Conservation (phyloP, 2,329 filamentous ascomycete genomes). For the Paecilomyces dactylethromorphus region DNA sequence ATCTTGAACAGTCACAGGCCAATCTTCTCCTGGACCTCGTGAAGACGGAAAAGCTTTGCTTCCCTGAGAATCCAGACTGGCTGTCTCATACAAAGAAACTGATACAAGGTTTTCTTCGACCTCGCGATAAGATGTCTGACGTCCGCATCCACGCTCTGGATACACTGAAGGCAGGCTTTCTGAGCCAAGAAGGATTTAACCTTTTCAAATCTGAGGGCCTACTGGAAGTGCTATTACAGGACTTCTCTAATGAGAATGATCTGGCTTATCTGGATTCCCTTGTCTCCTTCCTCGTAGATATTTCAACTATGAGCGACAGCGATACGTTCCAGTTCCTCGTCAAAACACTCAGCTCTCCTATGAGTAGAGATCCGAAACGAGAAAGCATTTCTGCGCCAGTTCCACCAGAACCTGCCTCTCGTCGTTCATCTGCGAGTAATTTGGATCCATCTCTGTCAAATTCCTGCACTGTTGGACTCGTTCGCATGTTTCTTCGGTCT, state of each 20-base stretch:
- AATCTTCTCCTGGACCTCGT: conserved; percentile 31
- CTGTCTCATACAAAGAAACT: conserved; percentile 25
- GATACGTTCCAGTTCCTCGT: conserved; percentile 25
- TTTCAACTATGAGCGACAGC: conserved; percentile 22
- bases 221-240: conserved; percentile 23
- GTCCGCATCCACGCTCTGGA: conserved; percentile 34
- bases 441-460: conserved; percentile 42
- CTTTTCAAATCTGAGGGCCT: conserved; percentile 27
- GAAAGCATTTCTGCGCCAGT: conserved; percentile 18
- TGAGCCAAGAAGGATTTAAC: conserved; percentile 20
- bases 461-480: conserved; percentile 63
- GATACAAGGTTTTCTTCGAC: conserved; percentile 30
- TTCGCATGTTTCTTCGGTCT: conserved; percentile 68
- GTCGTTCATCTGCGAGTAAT: conserved; percentile 23
- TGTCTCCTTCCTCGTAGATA: conserved; percentile 32
- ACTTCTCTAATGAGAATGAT: conserved; percentile 31
- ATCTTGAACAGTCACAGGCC: conserved; percentile 32
- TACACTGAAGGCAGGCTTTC: conserved; percentile 32
- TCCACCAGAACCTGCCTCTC: conserved; percentile 17
- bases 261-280: conserved; percentile 32
- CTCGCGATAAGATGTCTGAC: conserved; percentile 31
- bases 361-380: conserved; percentile 26
- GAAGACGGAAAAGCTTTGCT: conserved; percentile 26
- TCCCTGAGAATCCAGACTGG: conserved; percentile 27
- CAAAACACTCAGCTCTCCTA: conserved; percentile 27